Base-by-base conservation (phyloP, 225 moss, liverwort and hornwort species). In the Antitrichia curtipendula region DNA sequence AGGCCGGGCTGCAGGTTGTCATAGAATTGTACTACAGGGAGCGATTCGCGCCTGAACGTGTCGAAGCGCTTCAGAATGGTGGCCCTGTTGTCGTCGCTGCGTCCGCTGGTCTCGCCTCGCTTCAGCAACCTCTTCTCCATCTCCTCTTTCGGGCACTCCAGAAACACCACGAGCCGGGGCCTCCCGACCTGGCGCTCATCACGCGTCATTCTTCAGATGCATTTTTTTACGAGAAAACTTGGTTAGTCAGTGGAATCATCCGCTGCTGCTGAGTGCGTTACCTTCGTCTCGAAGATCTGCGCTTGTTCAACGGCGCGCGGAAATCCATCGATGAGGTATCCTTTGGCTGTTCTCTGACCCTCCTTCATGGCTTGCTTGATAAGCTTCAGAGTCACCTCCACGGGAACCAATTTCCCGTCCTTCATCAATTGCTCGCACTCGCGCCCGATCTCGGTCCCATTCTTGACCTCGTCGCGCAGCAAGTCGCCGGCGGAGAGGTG, bases 301-400 rank as follows among this genome's bases (percentile, higher is more conserved):
- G 97, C 98, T 88, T 98, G 98, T 49, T 96, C 96, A 31, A 98
- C 76, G 29, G 96, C 95, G 65, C 98, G 94, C 6, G 98, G 98
- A 77, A 95, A 98, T 22, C 98, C 98, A 38, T 98, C 98, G 53
- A 98, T 92, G 71, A 98, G 94, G 73, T 91, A 97, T 5, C 94
- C 94, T 63, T 86, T 93, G 31, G 93, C 91, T 57, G 72, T 74
- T 36, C 81, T 86, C 59, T 86, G 89, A 60, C 92, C 90, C 53
- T 90, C 88, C 75, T 76, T 91, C 95, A 98, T 96, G 87, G 96
- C 96, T 43, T 91, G 87, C 61, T 96, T 85, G 84, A 98, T 63
- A 43, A 98, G 83, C 57, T 89, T 81, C 52, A 98, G 89, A 47
- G 97, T 97, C 56, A 95, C 82, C 45, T 95, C 93, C 20, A 96